Conservation (phyloP, 345 rosid species). For the Conringia planisiliqua region DNA sequence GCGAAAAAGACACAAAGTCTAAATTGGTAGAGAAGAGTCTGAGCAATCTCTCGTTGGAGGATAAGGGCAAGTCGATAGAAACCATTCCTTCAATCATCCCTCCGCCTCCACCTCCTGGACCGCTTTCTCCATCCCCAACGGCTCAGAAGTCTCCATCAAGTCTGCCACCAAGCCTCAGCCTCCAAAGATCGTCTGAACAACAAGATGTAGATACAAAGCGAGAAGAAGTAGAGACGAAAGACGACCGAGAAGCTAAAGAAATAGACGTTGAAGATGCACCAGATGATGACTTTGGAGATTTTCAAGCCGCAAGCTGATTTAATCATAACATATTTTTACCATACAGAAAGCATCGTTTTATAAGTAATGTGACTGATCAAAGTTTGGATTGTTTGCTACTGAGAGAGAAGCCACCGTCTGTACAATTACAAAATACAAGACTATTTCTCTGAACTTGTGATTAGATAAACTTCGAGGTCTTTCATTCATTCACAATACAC, state of each 20-base stretch:
- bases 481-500: not conserved
- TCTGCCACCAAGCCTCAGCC: constrained; percentile 34
- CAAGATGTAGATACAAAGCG: constrained; percentile 32
- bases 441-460: constrained; percentile 10
- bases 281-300: constrained; percentile 97
- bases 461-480: not conserved
- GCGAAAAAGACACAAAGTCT: constrained; percentile 39
- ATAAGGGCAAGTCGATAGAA: constrained; percentile 40
- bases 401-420: not conserved
- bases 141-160: constrained; percentile 40
- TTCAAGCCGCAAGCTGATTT: constrained; percentile 72
- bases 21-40: constrained; percentile 56
- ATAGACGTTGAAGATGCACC: constrained; percentile 43
- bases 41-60: constrained; percentile 55
- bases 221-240: constrained; percentile 32
- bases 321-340: not conserved
- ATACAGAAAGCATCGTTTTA: constrained; percentile 25
- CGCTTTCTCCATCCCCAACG: constrained; percentile 54
- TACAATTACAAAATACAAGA: constrained; percentile 20
- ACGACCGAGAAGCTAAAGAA: constrained; percentile 24
- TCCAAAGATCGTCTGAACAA: constrained; percentile 29
- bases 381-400: constrained; percentile 22
- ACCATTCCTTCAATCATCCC: constrained; percentile 47
- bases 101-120: constrained; percentile 80
- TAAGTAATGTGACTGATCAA: constrained; percentile 19